These are phyloP conservation scores for Ceratocystis albifundus DNA, from an alignment of 2,329 filamentous ascomycete genomes.

Conservation along the genomic window DNA sequence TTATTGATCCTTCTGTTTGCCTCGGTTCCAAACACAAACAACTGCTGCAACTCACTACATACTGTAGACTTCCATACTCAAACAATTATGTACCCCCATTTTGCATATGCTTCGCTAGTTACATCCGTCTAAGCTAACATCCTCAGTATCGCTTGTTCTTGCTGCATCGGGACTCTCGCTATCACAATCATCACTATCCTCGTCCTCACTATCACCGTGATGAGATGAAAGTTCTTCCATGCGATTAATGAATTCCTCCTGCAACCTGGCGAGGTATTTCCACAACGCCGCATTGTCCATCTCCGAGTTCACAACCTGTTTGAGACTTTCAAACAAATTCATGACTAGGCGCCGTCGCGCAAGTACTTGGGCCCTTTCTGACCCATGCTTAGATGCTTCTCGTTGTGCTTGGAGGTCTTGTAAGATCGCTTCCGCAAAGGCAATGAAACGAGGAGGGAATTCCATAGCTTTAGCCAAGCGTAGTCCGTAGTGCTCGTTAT, in stretches of 20 bases:
- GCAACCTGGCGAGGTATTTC: constrained; percentile 53
- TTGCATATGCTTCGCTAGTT: too few species aligned
- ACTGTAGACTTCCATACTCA: too few species aligned
- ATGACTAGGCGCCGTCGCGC: constrained; percentile 63
- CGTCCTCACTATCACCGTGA: constrained; percentile 56
- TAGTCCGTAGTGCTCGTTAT: constrained; percentile 72
- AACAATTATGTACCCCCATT: too few species aligned
- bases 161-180: neutral
- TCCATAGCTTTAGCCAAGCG: constrained; percentile 63
- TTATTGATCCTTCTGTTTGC: neutral
- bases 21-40: too few species aligned
- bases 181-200: neutral
- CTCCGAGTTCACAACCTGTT: constrained; percentile 52
- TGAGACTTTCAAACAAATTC: constrained; percentile 58
- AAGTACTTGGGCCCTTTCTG: constrained; percentile 46
- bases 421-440: constrained; percentile 56
- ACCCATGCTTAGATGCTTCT: constrained; percentile 47
- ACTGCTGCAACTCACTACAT: too few species aligned
- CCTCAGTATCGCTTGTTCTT: neutral
- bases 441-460: constrained; percentile 55
- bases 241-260: constrained; percentile 56
- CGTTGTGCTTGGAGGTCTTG: constrained; percentile 47
- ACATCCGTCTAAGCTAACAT: too few species aligned
- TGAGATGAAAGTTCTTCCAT: constrained; percentile 25
- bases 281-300: constrained; percentile 54